Evolutionary conservation across 1,139 yeast species (phyloP).

Genomic region (Blastobotrys indianensis): DNA sequence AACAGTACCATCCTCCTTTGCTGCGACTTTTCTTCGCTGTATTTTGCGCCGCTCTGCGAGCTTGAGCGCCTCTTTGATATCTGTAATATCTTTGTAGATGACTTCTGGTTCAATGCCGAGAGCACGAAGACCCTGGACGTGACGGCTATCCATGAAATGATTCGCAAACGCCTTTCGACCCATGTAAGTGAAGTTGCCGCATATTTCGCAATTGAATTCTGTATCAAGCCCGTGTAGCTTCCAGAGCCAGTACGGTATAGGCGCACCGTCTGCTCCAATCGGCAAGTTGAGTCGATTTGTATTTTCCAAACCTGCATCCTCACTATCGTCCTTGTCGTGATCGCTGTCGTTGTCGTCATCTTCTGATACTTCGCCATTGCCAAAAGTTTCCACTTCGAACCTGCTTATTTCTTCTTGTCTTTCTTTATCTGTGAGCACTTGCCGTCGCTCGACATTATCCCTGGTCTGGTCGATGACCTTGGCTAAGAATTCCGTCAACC

Average conservation of each 20-base stretch:
- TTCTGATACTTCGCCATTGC: slow-evolving; percentile 8
- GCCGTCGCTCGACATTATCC: slow-evolving; percentile 57
- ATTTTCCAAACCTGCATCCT: slow-evolving; percentile 23
- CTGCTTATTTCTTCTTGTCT: slow-evolving; percentile 50
- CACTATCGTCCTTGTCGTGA: slow-evolving; percentile 24
- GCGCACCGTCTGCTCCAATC: slow-evolving; percentile 81
- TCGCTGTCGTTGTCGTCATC: slow-evolving; percentile 23
- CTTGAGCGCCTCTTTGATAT: slow-evolving; percentile 59
- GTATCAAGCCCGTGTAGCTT: slow-evolving; percentile 81
- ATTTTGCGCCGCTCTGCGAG: slow-evolving; percentile 48
- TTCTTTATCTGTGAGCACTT: slow-evolving; percentile 72
- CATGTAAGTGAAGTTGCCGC: slow-evolving; percentile 68
- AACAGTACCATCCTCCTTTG: slow-evolving; percentile 49
- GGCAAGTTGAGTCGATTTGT: slow-evolving; percentile 56
- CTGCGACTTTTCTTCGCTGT: slow-evolving; percentile 38
- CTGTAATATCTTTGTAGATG: slow-evolving; percentile 59
- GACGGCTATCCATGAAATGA: slow-evolving; percentile 69
- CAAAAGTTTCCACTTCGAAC: slow-evolving; percentile 29
- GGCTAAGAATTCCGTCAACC: slow-evolving; percentile 36
- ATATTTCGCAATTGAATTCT: slow-evolving; percentile 73
- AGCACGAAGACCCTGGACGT: slow-evolving; percentile 65
- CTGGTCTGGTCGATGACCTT: slow-evolving; percentile 45
- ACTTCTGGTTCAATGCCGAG: slow-evolving; percentile 58
- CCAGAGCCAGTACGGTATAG: slow-evolving; percentile 91
- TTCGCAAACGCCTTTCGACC: slow-evolving; percentile 68